These are phyloP conservation scores for Medicago ruthenica DNA, from an alignment of 306 rosid genomes.

Conservation along the genomic window DNA sequence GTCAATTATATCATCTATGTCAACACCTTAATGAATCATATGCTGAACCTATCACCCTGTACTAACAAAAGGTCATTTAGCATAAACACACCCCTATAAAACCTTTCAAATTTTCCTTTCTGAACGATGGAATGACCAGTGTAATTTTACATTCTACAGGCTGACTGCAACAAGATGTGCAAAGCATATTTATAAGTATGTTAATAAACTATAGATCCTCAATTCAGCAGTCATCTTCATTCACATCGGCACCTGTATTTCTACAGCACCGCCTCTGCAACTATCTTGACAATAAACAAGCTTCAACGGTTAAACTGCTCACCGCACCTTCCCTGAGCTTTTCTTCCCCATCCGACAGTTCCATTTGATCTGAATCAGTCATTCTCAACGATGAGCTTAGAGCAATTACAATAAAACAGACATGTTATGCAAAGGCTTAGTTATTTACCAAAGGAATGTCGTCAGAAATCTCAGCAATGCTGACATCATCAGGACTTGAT, in stretches of 20 bases:
- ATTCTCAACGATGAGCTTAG: conserved; percentile 32
- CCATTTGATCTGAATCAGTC: conserved; percentile 79
- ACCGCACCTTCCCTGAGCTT: conserved; percentile 44
- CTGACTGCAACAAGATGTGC: conserved; percentile 34
- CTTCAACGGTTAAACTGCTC: conserved; percentile 39
- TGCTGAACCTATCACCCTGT: conserved; percentile 62
- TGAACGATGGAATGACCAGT: conserved; percentile 51
- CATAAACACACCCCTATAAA: conserved; percentile 45
- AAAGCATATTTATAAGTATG: conserved; percentile 47
- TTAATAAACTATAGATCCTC: conserved; percentile 42
- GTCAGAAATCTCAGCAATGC: conserved; percentile 69
- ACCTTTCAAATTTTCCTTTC: conserved; percentile 38
- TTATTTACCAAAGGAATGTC: conserved; percentile 86
- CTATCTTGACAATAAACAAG: conserved; percentile 27
- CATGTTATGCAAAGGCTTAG: conserved; percentile 37
- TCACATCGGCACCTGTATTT: conserved; percentile 35
- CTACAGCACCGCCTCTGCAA: conserved; percentile 35
- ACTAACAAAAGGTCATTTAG: conserved; percentile 50
- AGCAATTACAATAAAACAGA: not conserved
- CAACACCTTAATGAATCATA: conserved; percentile 53
- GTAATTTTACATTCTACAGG: conserved; percentile 55
- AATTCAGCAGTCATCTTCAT: conserved; percentile 47
- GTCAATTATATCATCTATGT: conserved; percentile 44
- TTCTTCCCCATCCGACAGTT: conserved; percentile 66
- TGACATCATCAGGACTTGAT: conserved; percentile 41